A percentile compares a stretch with the other conserved stretches of the same genome.
Evolutionary conservation across 345 rosid species (phyloP).

Genomic region (Eucalyptus regnans): DNA sequence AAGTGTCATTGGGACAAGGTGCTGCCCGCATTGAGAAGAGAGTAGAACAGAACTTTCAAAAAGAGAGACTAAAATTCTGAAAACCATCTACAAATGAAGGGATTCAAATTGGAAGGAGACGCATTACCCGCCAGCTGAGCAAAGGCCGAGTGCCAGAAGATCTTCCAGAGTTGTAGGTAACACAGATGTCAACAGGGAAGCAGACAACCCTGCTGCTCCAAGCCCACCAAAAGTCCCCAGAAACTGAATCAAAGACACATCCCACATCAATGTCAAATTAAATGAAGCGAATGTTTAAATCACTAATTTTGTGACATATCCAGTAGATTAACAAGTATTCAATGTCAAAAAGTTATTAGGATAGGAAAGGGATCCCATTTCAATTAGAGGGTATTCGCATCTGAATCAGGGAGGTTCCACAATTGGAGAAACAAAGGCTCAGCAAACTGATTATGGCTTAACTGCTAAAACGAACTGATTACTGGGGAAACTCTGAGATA

Average conservation of each 20-base stretch:
- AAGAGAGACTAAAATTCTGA: background rate
- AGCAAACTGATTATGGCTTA: background rate
- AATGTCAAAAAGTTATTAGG: background rate
- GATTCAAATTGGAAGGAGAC: background rate
- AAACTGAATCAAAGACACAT: slow-evolving; percentile 26
- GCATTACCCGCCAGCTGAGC: slow-evolving; percentile 94
- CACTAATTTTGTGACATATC: background rate
- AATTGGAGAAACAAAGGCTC: background rate
- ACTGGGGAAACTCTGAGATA: background rate
- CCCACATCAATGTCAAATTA: background rate
- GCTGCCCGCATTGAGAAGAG: background rate
- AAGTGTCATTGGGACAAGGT: background rate
- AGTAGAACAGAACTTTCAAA: background rate
- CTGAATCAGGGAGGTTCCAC: background rate
- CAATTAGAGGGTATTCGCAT: background rate
- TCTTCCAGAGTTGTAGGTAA: slow-evolving; percentile 80
- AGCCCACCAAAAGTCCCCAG: slow-evolving; percentile 81
- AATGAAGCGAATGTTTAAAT: background rate
- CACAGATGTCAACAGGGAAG: slow-evolving; percentile 84
- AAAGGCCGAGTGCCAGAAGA: slow-evolving; percentile 87
- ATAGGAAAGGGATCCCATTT: background rate
- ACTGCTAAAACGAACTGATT: background rate
- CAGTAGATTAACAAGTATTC: background rate
- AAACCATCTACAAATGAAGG: background rate
- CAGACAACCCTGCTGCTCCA: slow-evolving; percentile 88